Evolutionary conservation across 768 basidiomycete species (phyloP), one percentile per base, ranked within the genome.

Genomic region (Coprinellus micaceus): DNA sequence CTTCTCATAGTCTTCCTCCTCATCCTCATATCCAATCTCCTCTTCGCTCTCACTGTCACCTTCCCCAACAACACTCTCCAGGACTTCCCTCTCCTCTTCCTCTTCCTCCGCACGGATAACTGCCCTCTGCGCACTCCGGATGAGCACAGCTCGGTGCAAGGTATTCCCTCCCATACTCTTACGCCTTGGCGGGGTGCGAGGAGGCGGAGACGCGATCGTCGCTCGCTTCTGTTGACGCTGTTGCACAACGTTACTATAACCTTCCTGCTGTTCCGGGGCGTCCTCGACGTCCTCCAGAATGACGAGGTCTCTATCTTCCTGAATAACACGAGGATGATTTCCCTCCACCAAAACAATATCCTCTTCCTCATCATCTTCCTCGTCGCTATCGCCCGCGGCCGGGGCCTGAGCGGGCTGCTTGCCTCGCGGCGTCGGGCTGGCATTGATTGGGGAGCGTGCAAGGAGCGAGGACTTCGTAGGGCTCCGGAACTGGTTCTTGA

Each of bases 281-380:
- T n/a, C n/a, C n/a, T n/a, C n/a, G n/a, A n/a, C n/a, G n/a, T n/a
- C 33, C 33, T 33, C 33, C 33, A 89, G 71, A 54, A 90, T 88
- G 41, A 89, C 78, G 33, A 89, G 80, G 56, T 88, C 88, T 51
- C 74, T 76, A 29, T 83, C 88, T 55, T 88, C 86, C 61, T 88
- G 82, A 0, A 88, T 79, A 6, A 89, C 86, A 15, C 80, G 79
- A 3, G 87, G 86, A 60, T 82, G 72, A 53, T 85, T 75, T 21
- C 84, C 84, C 30, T 88, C 82, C 0, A 87, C 87, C 3, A 89
- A 75, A 1, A 86, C 72, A 33, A 85, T 79, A 3, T 77, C 74
- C 13, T 81, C 79, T 44, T 76, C 75, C 11, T 77, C 75, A 26
- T 74, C 71, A 1, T 72, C 72, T 2, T 71, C 73, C 4, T 69